These are phyloP conservation scores for Aschersonia sp. DNA, from an alignment of 2,329 filamentous ascomycete genomes.

Conservation along the genomic window DNA sequence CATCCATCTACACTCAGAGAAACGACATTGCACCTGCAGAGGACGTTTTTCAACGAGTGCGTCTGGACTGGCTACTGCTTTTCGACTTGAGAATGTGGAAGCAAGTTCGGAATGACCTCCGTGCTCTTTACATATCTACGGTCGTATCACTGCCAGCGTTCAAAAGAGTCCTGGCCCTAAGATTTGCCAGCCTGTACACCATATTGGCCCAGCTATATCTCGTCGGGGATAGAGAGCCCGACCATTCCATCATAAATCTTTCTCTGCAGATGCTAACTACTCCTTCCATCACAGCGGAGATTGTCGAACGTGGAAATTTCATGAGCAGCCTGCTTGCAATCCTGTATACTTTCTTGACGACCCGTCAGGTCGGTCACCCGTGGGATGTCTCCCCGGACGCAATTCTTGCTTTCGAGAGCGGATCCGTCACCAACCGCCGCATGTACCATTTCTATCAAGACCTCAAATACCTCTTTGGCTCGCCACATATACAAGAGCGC, in stretches of 20 bases:
- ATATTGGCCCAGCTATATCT: constrained; percentile 87
- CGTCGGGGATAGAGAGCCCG: constrained; percentile 88
- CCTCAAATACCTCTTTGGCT: constrained; percentile 78
- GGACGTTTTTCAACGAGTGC: constrained; percentile 76
- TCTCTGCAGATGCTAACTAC: constrained; percentile 95
- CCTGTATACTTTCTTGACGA: constrained; percentile 92
- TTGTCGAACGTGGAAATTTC: constrained; percentile 91
- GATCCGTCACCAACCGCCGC: constrained; percentile 83
- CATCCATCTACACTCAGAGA: constrained; percentile 49
- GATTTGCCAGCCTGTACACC: constrained; percentile 93
- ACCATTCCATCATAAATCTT: constrained; percentile 96
- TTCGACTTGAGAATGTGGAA: constrained; percentile 97
- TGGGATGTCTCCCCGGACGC: constrained; percentile 77
- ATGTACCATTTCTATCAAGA: constrained; percentile 98
- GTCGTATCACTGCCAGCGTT: constrained; percentile 92
- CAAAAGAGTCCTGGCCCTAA: constrained; percentile 80
- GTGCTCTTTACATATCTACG: constrained; percentile 89
- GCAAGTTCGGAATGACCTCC: constrained; percentile 75
- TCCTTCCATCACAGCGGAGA: constrained; percentile 88
- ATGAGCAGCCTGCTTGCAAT: constrained; percentile 91
- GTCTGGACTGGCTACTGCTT: constrained; percentile 85
- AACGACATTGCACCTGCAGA: constrained; percentile 58
- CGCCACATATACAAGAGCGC: constrained; percentile 73
- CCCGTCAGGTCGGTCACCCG: constrained; percentile 86
- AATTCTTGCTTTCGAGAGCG: constrained; percentile 82